Conservation (phyloP, 2,329 filamentous ascomycete species). For the Aspergillus novoparasiticus region DNA sequence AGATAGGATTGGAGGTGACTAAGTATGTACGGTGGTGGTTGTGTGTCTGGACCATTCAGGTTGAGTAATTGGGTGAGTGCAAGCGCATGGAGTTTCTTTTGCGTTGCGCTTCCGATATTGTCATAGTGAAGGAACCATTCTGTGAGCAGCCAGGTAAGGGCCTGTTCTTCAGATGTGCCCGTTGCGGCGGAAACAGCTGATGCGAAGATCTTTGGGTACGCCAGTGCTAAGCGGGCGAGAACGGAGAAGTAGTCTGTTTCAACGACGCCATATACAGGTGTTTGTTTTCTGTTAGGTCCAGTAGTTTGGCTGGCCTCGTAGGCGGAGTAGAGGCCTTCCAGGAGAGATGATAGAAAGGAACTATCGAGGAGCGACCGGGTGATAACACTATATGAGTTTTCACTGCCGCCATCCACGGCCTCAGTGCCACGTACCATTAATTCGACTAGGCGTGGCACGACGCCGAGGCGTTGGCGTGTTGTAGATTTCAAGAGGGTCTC, state of each 20-base stretch:
- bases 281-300: slow-evolving; percentile 72
- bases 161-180: slow-evolving; percentile 35
- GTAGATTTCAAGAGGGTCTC: slow-evolving; percentile 43
- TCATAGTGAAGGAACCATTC: slow-evolving; percentile 55
- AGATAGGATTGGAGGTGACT: slow-evolving; percentile 50
- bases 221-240: slow-evolving; percentile 74
- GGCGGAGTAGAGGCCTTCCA: slow-evolving; percentile 67
- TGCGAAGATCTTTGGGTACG: slow-evolving; percentile 70
- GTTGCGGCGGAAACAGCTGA: slow-evolving; percentile 49
- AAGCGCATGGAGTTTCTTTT: slow-evolving; percentile 51
- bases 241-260: slow-evolving; percentile 86
- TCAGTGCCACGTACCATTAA: slow-evolving; percentile 66
- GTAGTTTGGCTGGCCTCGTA: slow-evolving; percentile 77
- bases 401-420: slow-evolving; percentile 58
- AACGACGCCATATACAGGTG: slow-evolving; percentile 71
- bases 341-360: slow-evolving; percentile 64
- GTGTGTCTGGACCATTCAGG: slow-evolving; percentile 36
- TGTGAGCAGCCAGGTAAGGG: slow-evolving; percentile 46
- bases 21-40: slow-evolving; percentile 45
- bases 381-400: slow-evolving; percentile 63
- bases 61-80: slow-evolving; percentile 50
- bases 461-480: slow-evolving; percentile 42
- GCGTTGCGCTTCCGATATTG: slow-evolving; percentile 47
- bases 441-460: slow-evolving; percentile 58
- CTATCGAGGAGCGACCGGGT: slow-evolving; percentile 66